Conservation (phyloP, 768 basidiomycete species). For the Asterophora lycoperdoides region DNA sequence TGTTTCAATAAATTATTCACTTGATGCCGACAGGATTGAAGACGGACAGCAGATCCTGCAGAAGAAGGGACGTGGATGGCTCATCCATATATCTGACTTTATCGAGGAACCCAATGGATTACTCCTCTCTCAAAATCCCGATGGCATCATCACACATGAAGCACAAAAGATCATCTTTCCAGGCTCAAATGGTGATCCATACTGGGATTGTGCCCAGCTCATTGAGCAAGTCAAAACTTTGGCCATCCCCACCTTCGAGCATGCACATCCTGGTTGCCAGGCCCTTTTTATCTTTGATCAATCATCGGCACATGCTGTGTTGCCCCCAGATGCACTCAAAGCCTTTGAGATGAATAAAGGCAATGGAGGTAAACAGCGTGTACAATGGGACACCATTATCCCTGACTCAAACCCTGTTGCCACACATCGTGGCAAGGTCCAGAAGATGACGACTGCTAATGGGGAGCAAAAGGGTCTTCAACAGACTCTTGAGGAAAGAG, state of each 20-base stretch:
- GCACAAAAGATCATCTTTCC: constrained; percentile 30
- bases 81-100: constrained; percentile 35
- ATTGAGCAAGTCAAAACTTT: constrained; percentile 24
- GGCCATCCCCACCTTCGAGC: constrained; percentile 28
- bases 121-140: constrained; percentile 17
- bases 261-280: constrained; percentile 20
- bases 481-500: constrained; percentile 32
- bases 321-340: constrained; percentile 28
- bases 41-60: neutral
- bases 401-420: constrained; percentile 23
- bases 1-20: neutral
- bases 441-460: constrained; percentile 32
- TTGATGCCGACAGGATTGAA: neutral
- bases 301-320: constrained; percentile 30
- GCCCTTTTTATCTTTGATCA: constrained; percentile 32
- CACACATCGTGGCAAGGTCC: constrained; percentile 23
- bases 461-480: constrained; percentile 34
- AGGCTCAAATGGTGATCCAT: constrained; percentile 26
- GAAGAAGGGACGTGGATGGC: constrained; percentile 28
- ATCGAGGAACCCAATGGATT: constrained; percentile 23
- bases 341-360: constrained; percentile 30
- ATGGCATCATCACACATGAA: constrained; percentile 21
- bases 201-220: constrained; percentile 31
- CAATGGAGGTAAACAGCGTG: constrained; percentile 25
- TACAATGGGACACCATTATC: constrained; percentile 26